Percentiles rank a stretch among this genome's conserved stretches.
These are phyloP conservation scores for Cyberlindnera euphorbiiphila DNA, from an alignment of 805 yeast genomes.

Conservation along the genomic window DNA sequence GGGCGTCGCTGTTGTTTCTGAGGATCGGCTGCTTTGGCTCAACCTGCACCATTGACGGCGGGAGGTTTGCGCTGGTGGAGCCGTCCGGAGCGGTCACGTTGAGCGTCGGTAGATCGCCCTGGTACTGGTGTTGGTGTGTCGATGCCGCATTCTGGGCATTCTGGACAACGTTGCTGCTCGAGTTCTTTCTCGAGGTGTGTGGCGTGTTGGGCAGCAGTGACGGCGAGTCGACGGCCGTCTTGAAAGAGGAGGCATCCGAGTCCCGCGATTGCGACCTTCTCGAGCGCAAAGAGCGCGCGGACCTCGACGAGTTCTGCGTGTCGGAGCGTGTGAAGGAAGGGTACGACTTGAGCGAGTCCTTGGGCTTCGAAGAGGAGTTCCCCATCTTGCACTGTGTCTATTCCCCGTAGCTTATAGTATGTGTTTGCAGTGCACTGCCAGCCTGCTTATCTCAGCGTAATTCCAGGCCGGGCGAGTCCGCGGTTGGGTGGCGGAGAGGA, in stretches of 20 bases:
- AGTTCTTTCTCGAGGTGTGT: conserved; percentile 24
- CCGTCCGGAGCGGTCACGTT: conserved; percentile 29
- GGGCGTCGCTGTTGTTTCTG: conserved; percentile 40
- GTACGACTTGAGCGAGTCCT: conserved; percentile 26
- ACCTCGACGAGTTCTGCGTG: conserved; percentile 47
- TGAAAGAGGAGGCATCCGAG: conserved; percentile 31
- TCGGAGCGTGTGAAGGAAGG: conserved; percentile 52
- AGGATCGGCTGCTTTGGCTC: conserved; percentile 75
- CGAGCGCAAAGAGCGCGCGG: conserved; percentile 41
- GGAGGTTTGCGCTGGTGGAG: conserved; percentile 37
- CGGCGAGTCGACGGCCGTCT: conserved; percentile 31
- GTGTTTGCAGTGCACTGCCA: background rate
- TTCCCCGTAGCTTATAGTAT: too few species aligned
- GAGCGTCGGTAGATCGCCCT: conserved; percentile 20
- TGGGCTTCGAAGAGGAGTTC: conserved; percentile 29
- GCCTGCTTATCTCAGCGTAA: background rate
- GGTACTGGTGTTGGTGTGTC: too few species aligned
- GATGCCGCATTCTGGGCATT: conserved; percentile 13
- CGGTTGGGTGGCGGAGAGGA: background rate
- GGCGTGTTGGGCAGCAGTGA: conserved; percentile 27
- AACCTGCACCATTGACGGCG: conserved; percentile 65
- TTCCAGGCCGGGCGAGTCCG: background rate
- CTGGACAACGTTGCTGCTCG: conserved; percentile 16
- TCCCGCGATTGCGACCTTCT: conserved; percentile 28
- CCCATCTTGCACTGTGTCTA: conserved; percentile 23